These are phyloP conservation scores for Metschnikowia drakensbergensis DNA, from an alignment of 805 yeast genomes.

Conservation along the genomic window DNA sequence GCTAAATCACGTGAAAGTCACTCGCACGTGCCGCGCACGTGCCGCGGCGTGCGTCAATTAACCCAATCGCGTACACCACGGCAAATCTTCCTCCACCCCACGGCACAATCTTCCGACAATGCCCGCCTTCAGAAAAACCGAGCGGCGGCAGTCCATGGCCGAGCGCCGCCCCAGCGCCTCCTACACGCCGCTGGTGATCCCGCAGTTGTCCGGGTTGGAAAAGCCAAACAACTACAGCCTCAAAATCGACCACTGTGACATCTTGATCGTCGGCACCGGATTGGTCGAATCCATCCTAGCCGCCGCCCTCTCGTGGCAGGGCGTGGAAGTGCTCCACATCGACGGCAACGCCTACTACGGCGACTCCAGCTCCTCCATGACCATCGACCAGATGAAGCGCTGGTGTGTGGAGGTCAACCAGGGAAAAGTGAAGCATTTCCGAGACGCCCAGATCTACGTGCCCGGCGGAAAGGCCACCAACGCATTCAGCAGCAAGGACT, in stretches of 20 bases:
- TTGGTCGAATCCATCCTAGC: conserved; percentile 83
- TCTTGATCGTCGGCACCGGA: conserved; percentile 90
- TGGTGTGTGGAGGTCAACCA: conserved; percentile 77
- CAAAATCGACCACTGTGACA: conserved; percentile 68
- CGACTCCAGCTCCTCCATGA: conserved; percentile 79
- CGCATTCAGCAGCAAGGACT: conserved; percentile 61
- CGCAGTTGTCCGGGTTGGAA: conserved; percentile 74
- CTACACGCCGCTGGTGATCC: conserved; percentile 49
- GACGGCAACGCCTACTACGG: conserved; percentile 87
- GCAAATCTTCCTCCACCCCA: too few species aligned
- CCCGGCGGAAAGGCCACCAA: conserved; percentile 52
- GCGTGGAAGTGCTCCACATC: conserved; percentile 89
- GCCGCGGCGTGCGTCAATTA: too few species aligned
- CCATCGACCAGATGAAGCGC: conserved; percentile 76
- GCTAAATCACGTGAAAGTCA: too few species aligned
- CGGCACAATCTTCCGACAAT: conserved; percentile 6
- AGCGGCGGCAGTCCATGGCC: conserved; percentile 61
- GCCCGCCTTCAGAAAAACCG: conserved; percentile 27
- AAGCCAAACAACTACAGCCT: conserved; percentile 65
- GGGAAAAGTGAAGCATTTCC: conserved; percentile 42
- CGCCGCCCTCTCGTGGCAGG: conserved; percentile 96
- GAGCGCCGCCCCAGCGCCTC: conserved; percentile 58
- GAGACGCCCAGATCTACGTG: conserved; percentile 76
- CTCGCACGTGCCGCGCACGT: too few species aligned
- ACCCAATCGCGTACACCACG: too few species aligned